These are phyloP conservation scores for Nakataea oryzae DNA, from an alignment of 2,329 filamentous ascomycete genomes.

Conservation along the genomic window DNA sequence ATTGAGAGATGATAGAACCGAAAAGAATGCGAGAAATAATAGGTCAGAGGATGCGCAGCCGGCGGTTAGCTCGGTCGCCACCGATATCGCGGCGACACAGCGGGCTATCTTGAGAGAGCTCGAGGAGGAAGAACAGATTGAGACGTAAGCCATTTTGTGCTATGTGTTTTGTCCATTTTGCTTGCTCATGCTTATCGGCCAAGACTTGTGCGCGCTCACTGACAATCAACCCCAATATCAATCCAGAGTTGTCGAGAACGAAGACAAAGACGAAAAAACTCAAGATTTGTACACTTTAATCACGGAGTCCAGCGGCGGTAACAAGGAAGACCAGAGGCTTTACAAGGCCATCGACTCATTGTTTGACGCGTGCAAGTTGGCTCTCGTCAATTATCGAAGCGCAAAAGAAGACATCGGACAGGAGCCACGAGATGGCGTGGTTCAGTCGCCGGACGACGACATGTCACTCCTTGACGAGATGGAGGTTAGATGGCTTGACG, in stretches of 20 bases:
- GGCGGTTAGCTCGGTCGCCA: background rate
- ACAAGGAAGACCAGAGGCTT: background rate
- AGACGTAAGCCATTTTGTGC: background rate
- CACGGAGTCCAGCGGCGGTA: background rate
- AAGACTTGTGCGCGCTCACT: background rate
- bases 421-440: background rate
- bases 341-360: background rate
- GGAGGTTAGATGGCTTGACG: background rate
- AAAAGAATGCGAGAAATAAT: background rate
- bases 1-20: background rate
- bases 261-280: background rate
- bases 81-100: background rate
- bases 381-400: background rate
- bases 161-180: background rate
- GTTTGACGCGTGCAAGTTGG: background rate
- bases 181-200: background rate
- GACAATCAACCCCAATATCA: background rate
- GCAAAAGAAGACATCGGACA: background rate
- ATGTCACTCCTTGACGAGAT: background rate
- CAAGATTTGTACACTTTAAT: background rate
- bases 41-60: background rate
- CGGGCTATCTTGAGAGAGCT: background rate
- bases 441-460: background rate
- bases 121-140: background rate
- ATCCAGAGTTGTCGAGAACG: background rate